Percentiles rank a stretch among this genome's conserved stretches.
Evolutionary conservation across 108 stramenopile genomes (phyloP).

Genomic region (Fragilariopsis cylindrus): DNA sequence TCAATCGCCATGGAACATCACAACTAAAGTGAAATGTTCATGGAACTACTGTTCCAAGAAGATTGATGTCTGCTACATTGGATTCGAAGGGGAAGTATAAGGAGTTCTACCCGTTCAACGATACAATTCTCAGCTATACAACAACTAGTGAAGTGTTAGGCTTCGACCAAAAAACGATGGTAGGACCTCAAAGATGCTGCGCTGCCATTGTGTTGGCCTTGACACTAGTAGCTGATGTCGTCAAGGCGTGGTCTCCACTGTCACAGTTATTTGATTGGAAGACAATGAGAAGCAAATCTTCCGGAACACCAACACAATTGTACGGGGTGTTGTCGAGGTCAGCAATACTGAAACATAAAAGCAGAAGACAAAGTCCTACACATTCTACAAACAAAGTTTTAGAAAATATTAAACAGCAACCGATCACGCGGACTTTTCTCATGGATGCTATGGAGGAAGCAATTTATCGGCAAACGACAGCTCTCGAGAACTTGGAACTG

Average conservation of each 20-base stretch:
- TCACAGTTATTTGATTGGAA: not conserved
- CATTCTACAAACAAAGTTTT: not conserved
- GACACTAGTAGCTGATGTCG: not conserved
- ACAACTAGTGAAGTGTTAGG: not conserved
- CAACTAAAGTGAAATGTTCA: not conserved
- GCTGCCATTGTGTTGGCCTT: not conserved
- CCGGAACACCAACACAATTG: not conserved
- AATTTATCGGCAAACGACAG: not conserved
- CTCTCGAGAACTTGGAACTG: not conserved
- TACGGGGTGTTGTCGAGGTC: constrained; percentile 10
- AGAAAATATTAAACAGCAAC: not conserved
- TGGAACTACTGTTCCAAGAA: not conserved
- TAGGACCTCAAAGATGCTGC: not conserved
- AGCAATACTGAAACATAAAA: not conserved
- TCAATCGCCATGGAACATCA: too few species aligned
- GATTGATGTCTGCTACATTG: not conserved
- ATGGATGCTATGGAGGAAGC: not conserved
- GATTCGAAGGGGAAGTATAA: not conserved
- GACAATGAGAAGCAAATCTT: not conserved
- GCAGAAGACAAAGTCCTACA: not conserved
- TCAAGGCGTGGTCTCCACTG: not conserved
- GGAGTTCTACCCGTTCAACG: not conserved
- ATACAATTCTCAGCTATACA: not conserved
- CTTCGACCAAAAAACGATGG: not conserved
- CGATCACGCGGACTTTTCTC: not conserved